A percentile compares a stretch with the other conserved stretches of the same genome.
phyloP scores from a whole-genome alignment of 495 filamentous ascomycete species.

The Aspergillus leporis region DNA sequence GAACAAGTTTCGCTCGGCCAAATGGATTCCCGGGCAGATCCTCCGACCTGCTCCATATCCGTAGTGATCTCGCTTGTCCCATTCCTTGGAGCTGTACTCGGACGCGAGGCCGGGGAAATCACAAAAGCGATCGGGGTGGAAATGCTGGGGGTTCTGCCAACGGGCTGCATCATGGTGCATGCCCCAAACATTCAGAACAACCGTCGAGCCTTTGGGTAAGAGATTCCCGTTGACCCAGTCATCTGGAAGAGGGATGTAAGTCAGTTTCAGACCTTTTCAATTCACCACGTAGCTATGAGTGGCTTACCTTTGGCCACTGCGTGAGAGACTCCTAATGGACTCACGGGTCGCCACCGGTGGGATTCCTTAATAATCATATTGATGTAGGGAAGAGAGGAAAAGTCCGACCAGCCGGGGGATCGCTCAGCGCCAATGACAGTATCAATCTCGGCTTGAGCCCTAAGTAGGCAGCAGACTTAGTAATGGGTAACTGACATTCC shows the following conservation, averaged over 20 bases:
- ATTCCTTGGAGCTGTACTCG: constrained; percentile 38
- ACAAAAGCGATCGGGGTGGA: constrained; percentile 55
- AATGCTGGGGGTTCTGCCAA: constrained; percentile 52
- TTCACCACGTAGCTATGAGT: no score
- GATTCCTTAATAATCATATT: constrained; percentile 39
- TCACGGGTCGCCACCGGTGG: constrained; percentile 42
- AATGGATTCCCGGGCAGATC: constrained; percentile 33
- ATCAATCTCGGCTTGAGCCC: constrained; percentile 54
- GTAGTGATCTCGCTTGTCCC: constrained; percentile 33
- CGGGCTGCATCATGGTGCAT: constrained; percentile 46
- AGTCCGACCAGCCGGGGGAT: constrained; percentile 27
- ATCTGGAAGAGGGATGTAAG: constrained; percentile 35
- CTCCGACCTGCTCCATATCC: constrained; percentile 33
- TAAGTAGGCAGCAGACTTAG: constrained; percentile 9
- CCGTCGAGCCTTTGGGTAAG: constrained; percentile 47
- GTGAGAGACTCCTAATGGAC: constrained; percentile 54
- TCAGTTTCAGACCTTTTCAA: no score
- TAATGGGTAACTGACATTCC: no score
- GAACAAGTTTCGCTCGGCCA: constrained; percentile 46
- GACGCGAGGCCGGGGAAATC: constrained; percentile 31
- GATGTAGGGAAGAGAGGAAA: constrained; percentile 37
- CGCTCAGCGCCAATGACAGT: constrained; percentile 23
- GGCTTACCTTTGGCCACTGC: constrained; percentile 34
- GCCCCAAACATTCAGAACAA: constrained; percentile 48
- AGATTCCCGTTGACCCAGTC: constrained; percentile 54